Base-by-base conservation (phyloP, 192 early-diverging fungal species). In the Glomus cerebriforme region DNA sequence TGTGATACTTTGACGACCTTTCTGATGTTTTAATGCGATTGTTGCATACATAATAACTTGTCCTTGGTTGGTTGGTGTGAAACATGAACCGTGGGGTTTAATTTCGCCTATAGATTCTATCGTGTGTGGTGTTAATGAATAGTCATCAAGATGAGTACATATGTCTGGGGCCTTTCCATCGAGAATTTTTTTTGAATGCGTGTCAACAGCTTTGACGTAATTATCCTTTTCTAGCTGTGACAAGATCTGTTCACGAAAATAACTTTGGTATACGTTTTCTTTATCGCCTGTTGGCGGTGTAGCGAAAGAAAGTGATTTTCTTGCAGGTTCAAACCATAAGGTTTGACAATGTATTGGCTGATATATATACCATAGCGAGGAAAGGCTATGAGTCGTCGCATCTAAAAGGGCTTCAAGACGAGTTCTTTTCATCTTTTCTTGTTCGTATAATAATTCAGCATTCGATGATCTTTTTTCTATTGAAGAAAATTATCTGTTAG, bases 401-500 rank as follows among this genome's bases (percentile, higher is more conserved):
- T 63, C 62, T 24, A 63, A 63, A 63, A 63, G 2, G 29, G 24
- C 29, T 63, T 63, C 62, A 63, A 31, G 24, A 63, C 62, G 62
- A 63, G 29, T 7, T 31, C 62, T 63, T 63, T 63, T 63, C 24
- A 9, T 63, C 29, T 63, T 63, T 63, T 63, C 62, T 31, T 63
- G 62, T 63, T 63, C 62, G 62, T 63, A 63, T 63, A 63, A 63
- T 63, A 63, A 63, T 63, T 63, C 62, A 63, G 29, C n/a, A 27
- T 63, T 31, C 62, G 24, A 27, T 63, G 24, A 24, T 63, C 62
- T 63, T 45, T 45, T 45, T 45, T 10, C 43, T 45, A 45, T 45
- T 45, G 43, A 45, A 45, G 9, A 45, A 45, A 45, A 45, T 45
- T 45, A 45, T 45, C 43, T 45, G 43, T 45, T 45, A 45, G 43